Conservation (phyloP, 345 rosid species). For the Abelmoschus esculentus region DNA sequence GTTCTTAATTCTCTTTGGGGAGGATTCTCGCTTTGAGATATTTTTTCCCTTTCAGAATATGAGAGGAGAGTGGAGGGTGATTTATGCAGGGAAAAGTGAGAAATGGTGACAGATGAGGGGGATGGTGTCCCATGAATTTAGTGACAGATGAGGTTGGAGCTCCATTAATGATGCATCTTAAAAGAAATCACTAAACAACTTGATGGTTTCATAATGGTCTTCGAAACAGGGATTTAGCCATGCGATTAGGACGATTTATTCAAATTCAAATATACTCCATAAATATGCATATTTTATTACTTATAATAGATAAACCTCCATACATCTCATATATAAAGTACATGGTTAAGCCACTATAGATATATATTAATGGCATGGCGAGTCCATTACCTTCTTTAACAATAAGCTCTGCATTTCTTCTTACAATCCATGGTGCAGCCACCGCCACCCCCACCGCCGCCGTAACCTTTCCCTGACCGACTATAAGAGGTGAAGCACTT, state of each 20-base stretch:
- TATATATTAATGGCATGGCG: neutral
- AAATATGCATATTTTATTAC: neutral
- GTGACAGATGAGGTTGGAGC: constrained; percentile 17
- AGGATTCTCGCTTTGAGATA: neutral
- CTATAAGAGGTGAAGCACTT: constrained; percentile 82
- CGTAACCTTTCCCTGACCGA: constrained; percentile 87
- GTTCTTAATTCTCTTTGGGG: neutral
- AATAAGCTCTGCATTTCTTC: constrained; percentile 86
- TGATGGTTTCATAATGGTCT: neutral
- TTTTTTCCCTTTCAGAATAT: neutral
- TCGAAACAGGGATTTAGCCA: neutral
- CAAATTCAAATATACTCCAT: neutral
- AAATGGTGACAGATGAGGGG: constrained; percentile 30
- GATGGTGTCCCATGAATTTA: constrained; percentile 13
- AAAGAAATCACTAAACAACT: neutral
- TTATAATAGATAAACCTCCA: neutral
- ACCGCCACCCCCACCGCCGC: constrained; percentile 60
- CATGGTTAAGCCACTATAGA: neutral
- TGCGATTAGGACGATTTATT: neutral
- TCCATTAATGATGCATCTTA: constrained; percentile 22
- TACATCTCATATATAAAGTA: neutral
- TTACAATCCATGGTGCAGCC: constrained; percentile 94
- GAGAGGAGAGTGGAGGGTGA: neutral
- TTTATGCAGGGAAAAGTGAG: neutral
- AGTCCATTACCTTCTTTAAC: constrained; percentile 16